Conservation (phyloP, 345 rosid genomes). For the Pugionium dolabratum region DNA sequence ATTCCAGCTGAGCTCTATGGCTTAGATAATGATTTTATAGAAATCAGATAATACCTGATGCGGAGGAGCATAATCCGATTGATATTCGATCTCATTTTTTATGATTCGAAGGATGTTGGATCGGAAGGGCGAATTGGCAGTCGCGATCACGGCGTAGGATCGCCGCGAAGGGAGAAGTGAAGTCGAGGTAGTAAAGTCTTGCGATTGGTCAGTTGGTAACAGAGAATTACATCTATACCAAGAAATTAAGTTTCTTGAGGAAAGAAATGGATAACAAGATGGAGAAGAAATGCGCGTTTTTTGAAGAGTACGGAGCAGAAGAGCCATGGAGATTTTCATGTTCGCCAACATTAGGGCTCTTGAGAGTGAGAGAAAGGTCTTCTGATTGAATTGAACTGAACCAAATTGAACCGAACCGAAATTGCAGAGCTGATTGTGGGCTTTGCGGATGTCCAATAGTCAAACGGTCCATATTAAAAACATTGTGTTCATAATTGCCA, state of each 20-base stretch:
- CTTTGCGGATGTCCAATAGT: background rate
- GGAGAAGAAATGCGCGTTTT: conserved; percentile 22
- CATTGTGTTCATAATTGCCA: too few species aligned
- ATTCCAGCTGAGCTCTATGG: background rate
- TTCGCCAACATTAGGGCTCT: conserved; percentile 34
- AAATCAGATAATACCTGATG: conserved; percentile 44
- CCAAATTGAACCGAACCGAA: background rate
- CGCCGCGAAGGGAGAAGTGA: conserved; percentile 32
- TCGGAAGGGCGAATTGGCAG: conserved; percentile 50
- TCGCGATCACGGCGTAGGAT: conserved; percentile 24
- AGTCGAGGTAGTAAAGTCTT: conserved; percentile 22
- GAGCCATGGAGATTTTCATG: conserved; percentile 37
- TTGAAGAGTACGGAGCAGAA: conserved; percentile 30
- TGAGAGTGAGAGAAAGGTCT: conserved; percentile 1
- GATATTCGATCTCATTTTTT: conserved; percentile 58
- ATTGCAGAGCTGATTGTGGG: background rate
- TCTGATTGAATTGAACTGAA: conserved; percentile 4
- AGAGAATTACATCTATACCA: conserved; percentile 18
- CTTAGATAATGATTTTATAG: background rate
- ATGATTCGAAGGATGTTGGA: conserved; percentile 71
- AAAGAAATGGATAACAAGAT: conserved; percentile 1
- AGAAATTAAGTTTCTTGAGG: conserved; percentile 30
- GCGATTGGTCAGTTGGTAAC: conserved; percentile 14
- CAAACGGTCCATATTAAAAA: too few species aligned
- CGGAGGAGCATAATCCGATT: conserved; percentile 62